Conservation (phyloP, 2,329 filamentous ascomycete genomes). For the Catunica adiposa region DNA sequence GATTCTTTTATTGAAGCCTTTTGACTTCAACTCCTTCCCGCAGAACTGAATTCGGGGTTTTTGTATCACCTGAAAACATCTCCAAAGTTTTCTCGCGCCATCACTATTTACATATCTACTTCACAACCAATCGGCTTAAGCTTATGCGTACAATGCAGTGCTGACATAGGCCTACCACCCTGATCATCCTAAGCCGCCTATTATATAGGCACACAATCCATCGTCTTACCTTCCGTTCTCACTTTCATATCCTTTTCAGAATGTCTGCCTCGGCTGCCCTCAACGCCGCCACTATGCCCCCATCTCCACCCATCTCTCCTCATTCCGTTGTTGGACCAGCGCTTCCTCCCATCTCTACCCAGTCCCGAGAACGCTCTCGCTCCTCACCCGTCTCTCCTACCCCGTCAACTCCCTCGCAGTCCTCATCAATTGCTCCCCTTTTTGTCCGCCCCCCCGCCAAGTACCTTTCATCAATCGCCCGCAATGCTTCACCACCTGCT, state of each 20-base stretch:
- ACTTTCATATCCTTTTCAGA: background rate
- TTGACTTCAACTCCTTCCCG: too few species aligned
- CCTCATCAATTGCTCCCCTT: background rate
- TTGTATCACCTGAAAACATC: too few species aligned
- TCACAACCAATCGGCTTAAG: background rate
- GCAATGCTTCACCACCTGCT: slow-evolving; percentile 6
- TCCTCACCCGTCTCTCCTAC: background rate
- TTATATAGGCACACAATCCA: background rate
- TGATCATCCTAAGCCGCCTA: background rate
- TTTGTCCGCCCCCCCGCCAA: slow-evolving; percentile 10
- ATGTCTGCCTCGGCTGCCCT: background rate
- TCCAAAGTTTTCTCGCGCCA: too few species aligned
- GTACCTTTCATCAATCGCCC: slow-evolving; percentile 8
- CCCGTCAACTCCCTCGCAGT: background rate
- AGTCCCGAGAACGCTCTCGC: background rate
- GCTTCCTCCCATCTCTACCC: background rate
- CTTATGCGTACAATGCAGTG: background rate
- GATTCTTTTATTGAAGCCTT: too few species aligned
- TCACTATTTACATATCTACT: too few species aligned
- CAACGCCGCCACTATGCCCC: background rate
- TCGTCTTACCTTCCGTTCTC: too few species aligned
- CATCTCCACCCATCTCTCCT: background rate
- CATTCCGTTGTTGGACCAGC: background rate
- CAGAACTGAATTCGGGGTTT: too few species aligned
- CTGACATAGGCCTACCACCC: background rate